Evolutionary conservation across 2,329 filamentous ascomycete genomes (phyloP).

Genomic region (Sphaerulina musiva): DNA sequence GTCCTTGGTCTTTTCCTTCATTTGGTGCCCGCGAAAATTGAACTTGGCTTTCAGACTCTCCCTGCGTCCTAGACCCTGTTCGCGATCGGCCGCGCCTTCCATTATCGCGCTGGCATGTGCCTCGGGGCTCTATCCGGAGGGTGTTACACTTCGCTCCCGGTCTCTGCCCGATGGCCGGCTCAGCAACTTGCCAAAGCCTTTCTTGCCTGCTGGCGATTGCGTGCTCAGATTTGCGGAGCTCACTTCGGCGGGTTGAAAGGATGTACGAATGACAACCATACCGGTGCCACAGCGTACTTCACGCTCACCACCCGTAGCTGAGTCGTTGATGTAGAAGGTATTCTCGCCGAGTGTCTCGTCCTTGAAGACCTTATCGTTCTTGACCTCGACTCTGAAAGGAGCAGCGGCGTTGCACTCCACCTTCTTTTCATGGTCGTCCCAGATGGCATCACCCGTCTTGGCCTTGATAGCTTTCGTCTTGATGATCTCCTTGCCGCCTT

Average conservation of each 20-base stretch:
- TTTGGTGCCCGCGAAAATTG: neutral
- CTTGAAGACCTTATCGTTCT: constrained; percentile 76
- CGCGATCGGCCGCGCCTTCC: neutral
- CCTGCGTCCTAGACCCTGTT: constrained; percentile 1
- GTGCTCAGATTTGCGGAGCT: constrained; percentile 17
- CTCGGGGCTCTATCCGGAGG: constrained; percentile 22
- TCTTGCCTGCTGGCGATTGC: constrained; percentile 18
- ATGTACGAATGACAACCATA: constrained; percentile 51
- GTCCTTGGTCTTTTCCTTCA: constrained; percentile 6
- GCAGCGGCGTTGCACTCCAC: constrained; percentile 71
- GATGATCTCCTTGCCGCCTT: constrained; percentile 65
- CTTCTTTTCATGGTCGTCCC: constrained; percentile 53
- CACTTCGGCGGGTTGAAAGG: constrained; percentile 27
- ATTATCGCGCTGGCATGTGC: neutral
- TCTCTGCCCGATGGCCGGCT: constrained; percentile 16
- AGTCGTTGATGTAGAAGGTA: constrained; percentile 87
- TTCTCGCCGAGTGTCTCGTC: constrained; percentile 81
- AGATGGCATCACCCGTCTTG: constrained; percentile 57
- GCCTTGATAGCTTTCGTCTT: constrained; percentile 90
- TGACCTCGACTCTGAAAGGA: constrained; percentile 79
- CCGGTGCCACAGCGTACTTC: constrained; percentile 71
- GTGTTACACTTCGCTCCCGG: constrained; percentile 30
- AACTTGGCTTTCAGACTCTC: constrained; percentile 5
- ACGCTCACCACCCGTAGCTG: constrained; percentile 59
- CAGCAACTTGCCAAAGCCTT: constrained; percentile 26